phyloP scores from a whole-genome alignment of 108 stramenopile species.

The Cyclotella cryptica region DNA sequence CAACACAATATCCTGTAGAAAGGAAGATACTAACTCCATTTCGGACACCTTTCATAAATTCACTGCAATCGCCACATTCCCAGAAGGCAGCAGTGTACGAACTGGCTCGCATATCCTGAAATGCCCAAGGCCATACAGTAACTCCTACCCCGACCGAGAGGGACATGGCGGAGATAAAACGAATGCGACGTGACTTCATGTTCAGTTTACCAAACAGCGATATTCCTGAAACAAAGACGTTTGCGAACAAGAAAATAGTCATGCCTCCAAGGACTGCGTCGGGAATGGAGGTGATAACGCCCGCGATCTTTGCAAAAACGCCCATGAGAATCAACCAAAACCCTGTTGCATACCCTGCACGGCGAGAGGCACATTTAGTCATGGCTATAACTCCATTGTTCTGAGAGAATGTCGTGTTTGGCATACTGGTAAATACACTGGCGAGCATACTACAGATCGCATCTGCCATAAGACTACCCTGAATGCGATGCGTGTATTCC shows the following conservation, averaged over 20 bases:
- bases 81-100: constrained; percentile 73
- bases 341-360: constrained; percentile 63
- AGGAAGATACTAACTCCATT: constrained; percentile 73
- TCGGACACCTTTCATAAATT: constrained; percentile 67
- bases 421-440: constrained; percentile 56
- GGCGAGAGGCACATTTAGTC: constrained; percentile 75
- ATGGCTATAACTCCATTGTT: constrained; percentile 81
- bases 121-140: constrained; percentile 76
- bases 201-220: constrained; percentile 53
- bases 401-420: constrained; percentile 78
- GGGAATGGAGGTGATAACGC: constrained; percentile 80
- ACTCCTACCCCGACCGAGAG: constrained; percentile 72
- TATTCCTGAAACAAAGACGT: constrained; percentile 66
- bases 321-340: constrained; percentile 80
- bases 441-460: constrained; percentile 57
- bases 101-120: constrained; percentile 64
- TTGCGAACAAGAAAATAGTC: constrained; percentile 76
- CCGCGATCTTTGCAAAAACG: constrained; percentile 76
- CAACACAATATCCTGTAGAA: constrained; percentile 76
- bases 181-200: constrained; percentile 62
- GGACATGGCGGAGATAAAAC: constrained; percentile 70
- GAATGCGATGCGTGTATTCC: constrained; percentile 61
- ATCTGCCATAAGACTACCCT: constrained; percentile 71
- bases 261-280: constrained; percentile 85
- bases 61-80: constrained; percentile 62